Base-by-base conservation (phyloP, 495 filamentous ascomycete species). In the Neurospora hispaniola region DNA sequence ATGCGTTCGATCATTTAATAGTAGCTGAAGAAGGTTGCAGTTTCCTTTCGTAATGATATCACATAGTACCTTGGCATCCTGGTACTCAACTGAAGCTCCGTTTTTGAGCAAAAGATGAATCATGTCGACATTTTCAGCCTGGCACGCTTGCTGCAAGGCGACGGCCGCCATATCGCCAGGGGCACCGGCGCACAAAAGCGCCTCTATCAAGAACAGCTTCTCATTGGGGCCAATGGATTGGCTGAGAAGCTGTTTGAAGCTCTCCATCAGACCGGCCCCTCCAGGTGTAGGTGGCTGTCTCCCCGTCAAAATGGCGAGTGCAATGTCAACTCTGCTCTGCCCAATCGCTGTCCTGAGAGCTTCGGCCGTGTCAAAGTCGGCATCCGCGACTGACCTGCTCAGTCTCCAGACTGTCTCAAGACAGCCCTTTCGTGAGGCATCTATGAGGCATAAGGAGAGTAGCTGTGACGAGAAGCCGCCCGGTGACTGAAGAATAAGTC, bases 131-230 rank as follows among this genome's bases (percentile, higher is more conserved):
- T 82, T 84, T 43, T 80, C 79, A 35, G 79, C 75, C 2, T 75
- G 71, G 72, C 79, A 80, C 10, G 84, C 80, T 18, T 83, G 80
- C 2, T 80, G 68, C 10, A 86, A 73, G 0, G 84, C 83, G 23
- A 78, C 71, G 2, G 84, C 79, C 7, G 83, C 71, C 2, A 78
- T 74, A 44, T 84, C 82, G 9, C 85, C 84, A 9, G 77, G 73
- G 4, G 84, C 84, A 0, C 85, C 85, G 1, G 83, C 83, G n/a
- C 81, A 85, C 8, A 86, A 75, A 4, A 86, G 73, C 9, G 84
- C 78, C 74, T 86, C 84, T 4, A 81, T 77, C 35, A 85, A 75
- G 4, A 75, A 77, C 46, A 85, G 69, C 71, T 84, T 86, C 42
- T 83, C 80, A 71, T 82, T 82, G 3, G 83, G 84, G 11, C 78